Base-by-base conservation (phyloP, 2,329 filamentous ascomycete species). In the Fusarium sp. region DNA sequence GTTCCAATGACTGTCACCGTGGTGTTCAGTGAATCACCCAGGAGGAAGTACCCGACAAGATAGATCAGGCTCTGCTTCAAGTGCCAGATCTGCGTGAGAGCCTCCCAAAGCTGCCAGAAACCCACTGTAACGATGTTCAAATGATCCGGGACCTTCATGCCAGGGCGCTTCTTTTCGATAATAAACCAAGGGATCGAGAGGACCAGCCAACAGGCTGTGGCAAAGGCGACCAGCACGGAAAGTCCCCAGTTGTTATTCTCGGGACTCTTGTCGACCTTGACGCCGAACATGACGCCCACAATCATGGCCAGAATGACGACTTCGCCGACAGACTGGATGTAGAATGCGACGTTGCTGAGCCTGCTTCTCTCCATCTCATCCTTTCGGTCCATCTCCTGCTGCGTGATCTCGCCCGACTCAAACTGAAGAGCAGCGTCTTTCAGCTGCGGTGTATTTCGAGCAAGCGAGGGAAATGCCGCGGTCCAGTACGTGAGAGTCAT, bases 11-110 rank as follows among this genome's bases (percentile, higher is more conserved):
- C 89, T 0, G 90, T 92, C 7, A 91, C 88, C 0, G 90, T 91
- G 0, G 90, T 92, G 76, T 92, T 92, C 37, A 92, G 81, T 2
- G 87, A 89, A 77, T 92, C 90, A n/a, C 88, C 90, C 1, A 92
- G 84, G 3, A 92, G 81, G 75, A 92, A 92, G 74, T 91, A 92
- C 5, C 87, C 88, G 44, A 88, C 83, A 0, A 92, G 83, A 76
- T 92, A 92, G 20, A 91, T 81, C 29, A 92, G 77, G 67, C 86
- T 90, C 78, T 92, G 90, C 75, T 87, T 89, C 46, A 92, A 78
- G 40, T 87, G 85, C 86, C 88, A 90, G 18, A 92, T 87, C 74
- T 91, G 85, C 0, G 78, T 81, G 3, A 87, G 60, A 0, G 90
- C 90, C 67, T 87, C 82, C 61, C 82, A 84, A 1, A 91, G 79